Evolutionary conservation across 306 rosid genomes (phyloP), one percentile per base, ranked within the genome.

Genomic region (Castanea mollissima): DNA sequence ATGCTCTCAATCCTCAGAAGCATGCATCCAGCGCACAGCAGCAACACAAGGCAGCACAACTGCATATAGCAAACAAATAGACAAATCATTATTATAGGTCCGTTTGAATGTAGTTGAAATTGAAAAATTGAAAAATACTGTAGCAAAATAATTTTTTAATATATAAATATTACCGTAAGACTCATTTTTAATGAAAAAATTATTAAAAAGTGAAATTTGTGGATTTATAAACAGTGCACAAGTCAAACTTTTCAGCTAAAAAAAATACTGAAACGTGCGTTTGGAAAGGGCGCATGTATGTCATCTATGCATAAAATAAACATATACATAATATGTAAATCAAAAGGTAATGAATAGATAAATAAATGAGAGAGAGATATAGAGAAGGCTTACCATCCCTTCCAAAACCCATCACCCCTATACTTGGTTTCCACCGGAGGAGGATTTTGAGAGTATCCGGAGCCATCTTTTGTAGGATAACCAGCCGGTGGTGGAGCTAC

Each of bases 381-480:
- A 67, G 8, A 49, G 63, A 27, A 5, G 31, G 44, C 71, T 80
- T 85, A 91, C 96, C 97, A 91, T 79, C 97, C 98, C 58, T 93
- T 90, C 93, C 90, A 93, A 79, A 93, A 91, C 68, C 98, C 98
- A 20, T 88, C 98, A 41, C 98, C 98, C 84, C 76, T 90, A 6
- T 94, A 87, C 77, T 85, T 87, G 78, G 97, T 88, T 71, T 87
- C 79, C 38, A 80, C 76, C 0, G 76, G 76, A 68, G 71, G 65
- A 67, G 60, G 58, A 70, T 74, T 79, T 23, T 78, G 90, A 56
- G 85, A 72, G 75, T 75, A 69, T 0, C 54, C 78, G 11, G 88
- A 60, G 27, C 62, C 83, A 25, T 88, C 94, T 56, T 54, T 83
- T 21, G 83, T 90, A 15, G 98, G 98, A 80, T 90, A 91, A 69